Evolutionary conservation across 176 grass and related monocot genomes (phyloP).

Genomic region (Oryza glumipatula): DNA sequence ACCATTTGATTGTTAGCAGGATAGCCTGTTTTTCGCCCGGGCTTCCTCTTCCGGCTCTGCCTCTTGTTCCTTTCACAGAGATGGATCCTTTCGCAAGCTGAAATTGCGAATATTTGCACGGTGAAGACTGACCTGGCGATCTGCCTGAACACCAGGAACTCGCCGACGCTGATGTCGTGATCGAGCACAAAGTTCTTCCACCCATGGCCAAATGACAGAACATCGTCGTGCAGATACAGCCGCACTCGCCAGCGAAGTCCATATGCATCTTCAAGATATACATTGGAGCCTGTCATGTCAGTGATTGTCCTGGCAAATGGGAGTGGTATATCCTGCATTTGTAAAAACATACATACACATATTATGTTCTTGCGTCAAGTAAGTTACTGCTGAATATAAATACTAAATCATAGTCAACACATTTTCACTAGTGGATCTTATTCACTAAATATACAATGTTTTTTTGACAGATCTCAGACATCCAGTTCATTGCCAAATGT

Average conservation of each 20-base stretch:
- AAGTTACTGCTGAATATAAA: not conserved
- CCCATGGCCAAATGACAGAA: slow-evolving; percentile 53
- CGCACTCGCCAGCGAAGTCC: slow-evolving; percentile 57
- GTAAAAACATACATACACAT: not conserved
- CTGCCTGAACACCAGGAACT: slow-evolving; percentile 73
- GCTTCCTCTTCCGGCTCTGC: slow-evolving; percentile 57
- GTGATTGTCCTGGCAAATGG: slow-evolving; percentile 49
- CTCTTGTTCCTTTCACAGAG: slow-evolving; percentile 55
- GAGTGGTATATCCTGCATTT: slow-evolving; percentile 62
- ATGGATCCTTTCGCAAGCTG: slow-evolving; percentile 54
- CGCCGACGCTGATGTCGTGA: slow-evolving; percentile 53
- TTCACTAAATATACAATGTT: no score
- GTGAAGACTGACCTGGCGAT: slow-evolving; percentile 50
- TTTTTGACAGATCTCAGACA: not conserved
- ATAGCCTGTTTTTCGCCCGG: not conserved
- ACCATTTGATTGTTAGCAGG: not conserved
- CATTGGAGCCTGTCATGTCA: slow-evolving; percentile 39
- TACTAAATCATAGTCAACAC: not conserved
- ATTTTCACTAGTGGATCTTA: not conserved
- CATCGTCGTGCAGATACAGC: slow-evolving; percentile 26
- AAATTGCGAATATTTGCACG: slow-evolving; percentile 63
- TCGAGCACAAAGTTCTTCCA: slow-evolving; percentile 71
- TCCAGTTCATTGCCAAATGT: not conserved
- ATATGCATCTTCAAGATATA: slow-evolving; percentile 57
- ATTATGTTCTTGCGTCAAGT: not conserved